Percentiles rank a stretch among this genome's conserved stretches.
phyloP scores from a whole-genome alignment of 2,329 filamentous ascomycete genomes.

The Torrubiella hemipterigena region DNA sequence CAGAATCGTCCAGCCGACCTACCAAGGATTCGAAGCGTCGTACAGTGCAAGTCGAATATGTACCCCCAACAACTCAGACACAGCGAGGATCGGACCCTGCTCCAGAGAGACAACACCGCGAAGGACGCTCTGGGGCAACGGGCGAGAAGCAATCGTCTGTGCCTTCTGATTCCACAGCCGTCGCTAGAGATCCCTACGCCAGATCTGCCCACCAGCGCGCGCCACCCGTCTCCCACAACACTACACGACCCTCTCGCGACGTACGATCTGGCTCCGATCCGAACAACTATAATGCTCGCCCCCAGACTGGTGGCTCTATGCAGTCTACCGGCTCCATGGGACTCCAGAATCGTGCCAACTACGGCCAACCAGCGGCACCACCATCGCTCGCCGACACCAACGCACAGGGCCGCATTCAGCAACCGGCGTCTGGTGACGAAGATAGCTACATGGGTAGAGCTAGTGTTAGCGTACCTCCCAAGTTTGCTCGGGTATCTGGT shows the following conservation, averaged over 20 bases:
- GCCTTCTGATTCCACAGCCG: constrained; percentile 40
- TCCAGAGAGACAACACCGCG: constrained; percentile 32
- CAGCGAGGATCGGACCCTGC: constrained; percentile 45
- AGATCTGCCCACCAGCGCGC: constrained; percentile 12
- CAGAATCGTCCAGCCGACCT: constrained; percentile 42
- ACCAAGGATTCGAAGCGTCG: constrained; percentile 83
- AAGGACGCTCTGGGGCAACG: constrained; percentile 15
- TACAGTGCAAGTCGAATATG: constrained; percentile 96
- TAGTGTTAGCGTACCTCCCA: constrained; percentile 46
- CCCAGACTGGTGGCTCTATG: constrained; percentile 74
- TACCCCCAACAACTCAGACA: constrained; percentile 79
- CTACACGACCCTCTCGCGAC: constrained; percentile 1
- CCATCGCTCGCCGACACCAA: constrained; percentile 82
- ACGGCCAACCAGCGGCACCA: constrained; percentile 78
- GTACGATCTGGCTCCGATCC: constrained; percentile 25
- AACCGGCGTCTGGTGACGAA: constrained; percentile 50
- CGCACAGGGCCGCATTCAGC: constrained; percentile 79
- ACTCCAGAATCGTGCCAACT: constrained; percentile 48
- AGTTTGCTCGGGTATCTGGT: constrained; percentile 45
- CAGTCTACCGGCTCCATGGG: constrained; percentile 58
- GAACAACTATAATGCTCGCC: constrained; percentile 43
- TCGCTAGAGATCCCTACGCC: constrained; percentile 12
- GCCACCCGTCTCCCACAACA: constrained; percentile 9
- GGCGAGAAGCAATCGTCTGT: constrained; percentile 45
- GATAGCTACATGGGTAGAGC: constrained; percentile 53